Percentiles rank a stretch among this genome's conserved stretches.
phyloP scores from a whole-genome alignment of 371 early-diverging fungal species.

The Capniomyces stellatus region DNA sequence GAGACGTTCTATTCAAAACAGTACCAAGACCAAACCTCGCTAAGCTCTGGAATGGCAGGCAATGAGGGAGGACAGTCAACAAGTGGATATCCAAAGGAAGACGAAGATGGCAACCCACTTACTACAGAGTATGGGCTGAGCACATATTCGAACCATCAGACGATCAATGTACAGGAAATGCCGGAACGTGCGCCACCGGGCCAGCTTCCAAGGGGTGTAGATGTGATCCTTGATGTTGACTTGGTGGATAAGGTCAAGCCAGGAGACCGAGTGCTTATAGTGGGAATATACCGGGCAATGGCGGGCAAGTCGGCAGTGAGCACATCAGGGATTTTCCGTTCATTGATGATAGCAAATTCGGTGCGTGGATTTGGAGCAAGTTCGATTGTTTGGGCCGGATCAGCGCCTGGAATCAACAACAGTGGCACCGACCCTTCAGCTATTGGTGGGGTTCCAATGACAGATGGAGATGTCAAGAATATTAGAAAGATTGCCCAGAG shows the following conservation, averaged over 20 bases:
- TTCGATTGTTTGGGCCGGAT: constrained; percentile 29
- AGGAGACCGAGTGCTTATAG: constrained; percentile 93
- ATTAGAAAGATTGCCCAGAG: constrained; percentile 60
- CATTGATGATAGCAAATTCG: constrained; percentile 81
- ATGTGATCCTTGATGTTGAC: constrained; percentile 94
- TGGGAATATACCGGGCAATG: constrained; percentile 87
- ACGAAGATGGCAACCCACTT: constrained; percentile 81
- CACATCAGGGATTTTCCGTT: constrained; percentile 78
- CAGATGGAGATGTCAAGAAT: constrained; percentile 64
- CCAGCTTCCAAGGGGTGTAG: constrained; percentile 91
- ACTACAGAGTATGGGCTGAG: constrained; percentile 92
- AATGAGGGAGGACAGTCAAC: constrained; percentile 9
- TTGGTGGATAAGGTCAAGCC: constrained; percentile 95
- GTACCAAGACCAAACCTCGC: constrained; percentile 72
- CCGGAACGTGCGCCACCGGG: constrained; percentile 98
- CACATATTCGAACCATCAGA: constrained; percentile 91
- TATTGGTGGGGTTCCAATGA: constrained; percentile 27
- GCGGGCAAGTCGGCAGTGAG: constrained; percentile 56
- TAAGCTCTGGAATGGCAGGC: constrained; percentile 7
- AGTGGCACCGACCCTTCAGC: constrained; percentile 10
- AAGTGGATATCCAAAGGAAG: constrained; percentile 68
- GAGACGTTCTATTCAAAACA: constrained; percentile 69
- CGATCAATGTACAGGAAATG: constrained; percentile 97
- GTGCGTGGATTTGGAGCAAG: constrained; percentile 68
- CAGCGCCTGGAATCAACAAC: constrained; percentile 5